Evolutionary conservation across 179 eudicot genomes (phyloP).

Genomic region (Patellifolia procumbens): DNA sequence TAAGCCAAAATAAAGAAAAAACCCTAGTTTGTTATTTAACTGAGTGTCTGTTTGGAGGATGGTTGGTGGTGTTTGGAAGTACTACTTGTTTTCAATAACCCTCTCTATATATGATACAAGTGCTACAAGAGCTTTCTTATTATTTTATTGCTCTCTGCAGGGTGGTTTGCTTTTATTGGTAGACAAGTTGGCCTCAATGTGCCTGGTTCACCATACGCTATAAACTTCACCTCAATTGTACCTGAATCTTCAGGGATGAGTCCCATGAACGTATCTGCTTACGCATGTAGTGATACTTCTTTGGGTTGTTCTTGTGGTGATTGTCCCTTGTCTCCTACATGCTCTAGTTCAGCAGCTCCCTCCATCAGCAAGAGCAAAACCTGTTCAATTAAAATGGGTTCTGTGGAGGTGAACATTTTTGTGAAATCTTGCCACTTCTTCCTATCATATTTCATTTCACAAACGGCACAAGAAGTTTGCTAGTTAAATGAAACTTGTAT

Average conservation of each 20-base stretch:
- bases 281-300: conserved; percentile 88
- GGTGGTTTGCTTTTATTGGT: conserved; percentile 87
- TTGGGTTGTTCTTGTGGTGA: conserved; percentile 99
- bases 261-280: conserved; percentile 89
- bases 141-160: conserved; percentile 43
- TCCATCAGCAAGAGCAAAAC: conserved; percentile 49
- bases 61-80: neutral
- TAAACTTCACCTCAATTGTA: conserved; percentile 63
- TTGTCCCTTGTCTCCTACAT: conserved; percentile 74
- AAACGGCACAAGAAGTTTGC: neutral
- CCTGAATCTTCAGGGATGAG: conserved; percentile 76
- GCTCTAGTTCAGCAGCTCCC: conserved; percentile 74
- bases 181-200: conserved; percentile 55
- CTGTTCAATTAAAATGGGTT: conserved; percentile 80
- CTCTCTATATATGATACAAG: too few species aligned
- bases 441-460: neutral
- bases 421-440: neutral
- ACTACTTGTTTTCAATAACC: neutral
- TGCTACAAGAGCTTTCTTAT: neutral
- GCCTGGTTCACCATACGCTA: conserved; percentile 96
- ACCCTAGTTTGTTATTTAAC: neutral
- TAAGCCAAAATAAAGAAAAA: neutral
- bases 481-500: neutral
- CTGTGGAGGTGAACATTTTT: conserved; percentile 57
- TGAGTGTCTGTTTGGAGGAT: too few species aligned